A percentile compares a stretch with the other conserved stretches of the same genome.
Evolutionary conservation across 441 rosid genomes (phyloP).

Genomic region (Manihot esculenta): DNA sequence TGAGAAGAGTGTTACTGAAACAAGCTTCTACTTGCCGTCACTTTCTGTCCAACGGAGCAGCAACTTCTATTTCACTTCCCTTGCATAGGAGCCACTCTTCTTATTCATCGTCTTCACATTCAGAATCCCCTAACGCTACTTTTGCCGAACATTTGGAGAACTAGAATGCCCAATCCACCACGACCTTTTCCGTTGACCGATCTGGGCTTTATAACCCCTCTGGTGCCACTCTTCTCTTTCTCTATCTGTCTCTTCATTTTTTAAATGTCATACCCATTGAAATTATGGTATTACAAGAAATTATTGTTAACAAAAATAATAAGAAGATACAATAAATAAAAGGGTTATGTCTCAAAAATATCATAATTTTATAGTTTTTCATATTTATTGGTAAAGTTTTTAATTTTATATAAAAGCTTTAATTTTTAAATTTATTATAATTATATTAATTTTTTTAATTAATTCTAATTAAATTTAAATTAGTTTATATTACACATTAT

Average conservation of each 20-base stretch:
- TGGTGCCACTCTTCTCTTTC: constrained; percentile 29
- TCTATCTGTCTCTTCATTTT: background rate
- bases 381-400: no score
- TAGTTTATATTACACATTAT: no score
- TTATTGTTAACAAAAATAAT: no score
- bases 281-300: no score
- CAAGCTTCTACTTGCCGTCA: constrained; percentile 37
- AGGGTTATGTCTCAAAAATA: no score
- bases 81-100: constrained; percentile 25
- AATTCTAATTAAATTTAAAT: no score
- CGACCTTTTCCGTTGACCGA: constrained; percentile 70
- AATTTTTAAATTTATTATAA: no score
- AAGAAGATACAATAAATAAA: no score
- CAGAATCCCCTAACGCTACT: constrained; percentile 33
- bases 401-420: no score
- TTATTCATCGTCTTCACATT: constrained; percentile 36
- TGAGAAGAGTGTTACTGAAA: constrained; percentile 38
- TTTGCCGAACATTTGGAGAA: constrained; percentile 49
- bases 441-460: no score
- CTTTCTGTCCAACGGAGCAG: constrained; percentile 17
- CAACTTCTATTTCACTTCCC: constrained; percentile 2
- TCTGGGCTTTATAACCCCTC: constrained; percentile 59
- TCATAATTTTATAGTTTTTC: no score
- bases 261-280: background rate
- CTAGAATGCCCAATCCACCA: constrained; percentile 21